Conservation (phyloP, 2,329 filamentous ascomycete species). For the Apiospora hydei region DNA sequence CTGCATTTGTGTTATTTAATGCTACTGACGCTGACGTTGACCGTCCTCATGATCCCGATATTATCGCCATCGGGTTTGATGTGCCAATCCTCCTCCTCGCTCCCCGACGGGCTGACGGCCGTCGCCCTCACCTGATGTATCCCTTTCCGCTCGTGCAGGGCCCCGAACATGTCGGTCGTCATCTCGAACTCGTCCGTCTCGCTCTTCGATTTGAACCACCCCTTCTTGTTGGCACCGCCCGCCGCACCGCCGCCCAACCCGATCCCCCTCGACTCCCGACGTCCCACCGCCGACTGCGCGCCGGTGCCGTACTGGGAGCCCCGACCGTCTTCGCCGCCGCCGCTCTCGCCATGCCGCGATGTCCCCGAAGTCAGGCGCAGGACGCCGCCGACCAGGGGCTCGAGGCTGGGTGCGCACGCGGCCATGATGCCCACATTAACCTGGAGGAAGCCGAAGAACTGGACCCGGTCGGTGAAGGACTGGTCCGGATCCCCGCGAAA, state of each 20-base stretch:
- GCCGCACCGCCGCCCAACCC: background rate
- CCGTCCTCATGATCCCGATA: background rate
- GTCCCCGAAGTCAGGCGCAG: background rate
- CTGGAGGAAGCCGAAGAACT: slow-evolving; percentile 28
- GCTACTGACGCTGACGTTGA: background rate
- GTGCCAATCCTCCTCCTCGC: background rate
- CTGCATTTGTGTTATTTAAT: background rate
- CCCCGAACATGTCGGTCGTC: background rate
- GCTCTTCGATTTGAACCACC: background rate
- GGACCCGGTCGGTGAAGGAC: slow-evolving; percentile 13
- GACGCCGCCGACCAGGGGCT: slow-evolving; percentile 18
- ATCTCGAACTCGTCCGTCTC: background rate
- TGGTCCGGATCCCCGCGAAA: background rate
- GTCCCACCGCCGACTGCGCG: background rate
- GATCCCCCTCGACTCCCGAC: background rate
- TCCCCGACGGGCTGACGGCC: background rate
- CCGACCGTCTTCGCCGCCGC: background rate
- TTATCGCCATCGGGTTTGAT: background rate
- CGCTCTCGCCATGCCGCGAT: background rate
- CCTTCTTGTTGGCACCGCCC: background rate
- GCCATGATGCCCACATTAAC: slow-evolving; percentile 25
- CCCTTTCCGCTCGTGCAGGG: background rate
- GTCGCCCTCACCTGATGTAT: background rate
- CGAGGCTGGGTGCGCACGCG: slow-evolving; percentile 23
- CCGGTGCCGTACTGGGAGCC: background rate